A percentile compares a stretch with the other conserved stretches of the same genome.
Conservation (phyloP, 306 rosid species). For the Hippophae tibetana region DNA sequence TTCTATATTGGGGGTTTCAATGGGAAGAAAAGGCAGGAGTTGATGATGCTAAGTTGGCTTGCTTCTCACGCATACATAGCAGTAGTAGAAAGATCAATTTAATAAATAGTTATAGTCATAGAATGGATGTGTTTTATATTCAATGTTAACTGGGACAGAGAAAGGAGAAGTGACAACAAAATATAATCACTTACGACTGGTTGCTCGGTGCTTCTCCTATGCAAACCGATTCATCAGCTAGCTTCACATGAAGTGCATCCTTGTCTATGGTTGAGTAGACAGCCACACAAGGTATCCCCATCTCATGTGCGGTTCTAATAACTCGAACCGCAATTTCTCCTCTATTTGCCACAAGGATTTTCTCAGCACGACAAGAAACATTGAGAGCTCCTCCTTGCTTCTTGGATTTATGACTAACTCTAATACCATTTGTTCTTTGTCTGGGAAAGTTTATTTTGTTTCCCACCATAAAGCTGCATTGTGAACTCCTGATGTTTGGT, state of each 20-base stretch:
- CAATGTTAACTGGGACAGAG: neutral
- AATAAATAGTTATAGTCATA: too few species aligned
- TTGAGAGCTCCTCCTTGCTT: constrained; percentile 38
- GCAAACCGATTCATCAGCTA: constrained; percentile 95
- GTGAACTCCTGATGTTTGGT: constrained; percentile 48
- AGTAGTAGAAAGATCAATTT: too few species aligned
- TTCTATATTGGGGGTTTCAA: neutral
- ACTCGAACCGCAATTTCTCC: constrained; percentile 97
- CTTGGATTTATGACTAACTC: constrained; percentile 20
- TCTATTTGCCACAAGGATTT: constrained; percentile 83
- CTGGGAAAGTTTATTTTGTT: constrained; percentile 40
- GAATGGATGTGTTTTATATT: too few species aligned
- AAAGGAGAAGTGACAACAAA: neutral
- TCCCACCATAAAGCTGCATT: constrained; percentile 56
- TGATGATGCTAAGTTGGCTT: too few species aligned
- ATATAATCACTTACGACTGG: constrained; percentile 47
- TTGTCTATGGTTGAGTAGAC: constrained; percentile 93
- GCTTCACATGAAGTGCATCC: constrained; percentile 92
- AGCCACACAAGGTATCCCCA: constrained; percentile 98
- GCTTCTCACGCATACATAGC: too few species aligned
- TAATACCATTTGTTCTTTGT: constrained; percentile 35
- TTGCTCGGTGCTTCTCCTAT: constrained; percentile 95
- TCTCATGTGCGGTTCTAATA: constrained; percentile 87
- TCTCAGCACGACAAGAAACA: constrained; percentile 43
- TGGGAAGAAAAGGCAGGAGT: too few species aligned